Evolutionary conservation across 1,284 basidiomycete genomes (phyloP), one percentile per base, ranked within the genome.

Genomic region (Ustilago tritici): DNA sequence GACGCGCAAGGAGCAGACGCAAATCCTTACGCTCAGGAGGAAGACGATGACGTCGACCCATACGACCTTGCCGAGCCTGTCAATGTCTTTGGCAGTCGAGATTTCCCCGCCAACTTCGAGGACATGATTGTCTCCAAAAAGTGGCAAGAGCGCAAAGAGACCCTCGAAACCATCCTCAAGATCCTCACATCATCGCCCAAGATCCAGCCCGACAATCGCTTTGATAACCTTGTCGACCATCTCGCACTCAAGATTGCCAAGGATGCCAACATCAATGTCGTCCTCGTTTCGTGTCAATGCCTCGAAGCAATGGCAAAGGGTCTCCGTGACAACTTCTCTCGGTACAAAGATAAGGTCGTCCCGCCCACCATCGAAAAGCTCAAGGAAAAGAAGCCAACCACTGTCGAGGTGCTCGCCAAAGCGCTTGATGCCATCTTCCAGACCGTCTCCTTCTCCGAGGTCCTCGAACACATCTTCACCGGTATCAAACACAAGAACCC

Each of bases 201-300:
- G 67, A 92, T 98, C 78, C 91, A 91, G 78, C 89, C 90, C 1
- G 89, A 92, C 19, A 92, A 92, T 82, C 75, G 68, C 46, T 88
- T 95, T 1, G 90, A 89, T 12, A 92, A 93, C 38, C 87, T 95
- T 36, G 88, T 91, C 14, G 93, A 92, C 81, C 91, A 92, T 0
- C 87, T 98, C 28, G 93, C 94, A 0, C 89, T 90, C 36, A 92
- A 94, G 69, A 92, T 98, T 80, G 91, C 93, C 65, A 91, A 91
- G 76, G 97, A 99, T 86, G 92, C 94, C 35, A 99, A 99, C 86
- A 93, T 99, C 83, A 94, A 94, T 81, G 98, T 97, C 84, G 96
- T 98, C 59, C 93, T 95, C 82, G 90, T 91, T 40, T 94, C 95
- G 0, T 93, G 95, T 28, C 91, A 91, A 60, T 93, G 95, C 80